phyloP scores from a whole-genome alignment of 2,329 filamentous ascomycete species.

The Hirsutella rhossiliensis region DNA sequence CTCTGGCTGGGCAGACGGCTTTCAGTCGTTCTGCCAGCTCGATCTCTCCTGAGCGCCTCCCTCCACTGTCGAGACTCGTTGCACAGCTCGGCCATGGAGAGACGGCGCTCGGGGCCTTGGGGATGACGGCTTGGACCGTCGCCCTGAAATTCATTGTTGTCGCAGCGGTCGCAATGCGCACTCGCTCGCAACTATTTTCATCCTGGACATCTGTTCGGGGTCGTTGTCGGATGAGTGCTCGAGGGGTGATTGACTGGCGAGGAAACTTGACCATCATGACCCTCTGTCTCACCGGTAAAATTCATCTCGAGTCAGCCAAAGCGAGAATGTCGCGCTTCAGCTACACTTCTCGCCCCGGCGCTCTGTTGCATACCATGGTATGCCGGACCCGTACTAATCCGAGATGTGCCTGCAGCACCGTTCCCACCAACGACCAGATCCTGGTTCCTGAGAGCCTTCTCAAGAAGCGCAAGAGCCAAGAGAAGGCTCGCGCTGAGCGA shows the following conservation, averaged over 20 bases:
- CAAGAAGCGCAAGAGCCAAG: slow-evolving; percentile 99
- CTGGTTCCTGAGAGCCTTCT: slow-evolving; percentile 98
- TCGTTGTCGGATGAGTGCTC: slow-evolving; percentile 62
- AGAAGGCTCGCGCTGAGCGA: slow-evolving; percentile 94
- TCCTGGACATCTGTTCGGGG: slow-evolving; percentile 39
- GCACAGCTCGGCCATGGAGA: slow-evolving; percentile 40
- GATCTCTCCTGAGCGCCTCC: slow-evolving; percentile 58
- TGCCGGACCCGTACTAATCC: slow-evolving; percentile 73
- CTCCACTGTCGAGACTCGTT: slow-evolving; percentile 37
- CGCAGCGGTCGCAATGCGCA: slow-evolving; percentile 8
- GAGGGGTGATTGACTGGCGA: background rate
- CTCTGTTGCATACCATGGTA: slow-evolving; percentile 48
- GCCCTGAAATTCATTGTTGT: slow-evolving; percentile 66
- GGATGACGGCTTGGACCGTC: slow-evolving; percentile 58
- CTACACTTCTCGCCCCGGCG: slow-evolving; percentile 90
- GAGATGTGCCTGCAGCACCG: slow-evolving; percentile 51
- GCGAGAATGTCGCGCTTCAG: slow-evolving; percentile 84
- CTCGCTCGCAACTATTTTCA: slow-evolving; percentile 21
- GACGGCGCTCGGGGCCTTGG: slow-evolving; percentile 62
- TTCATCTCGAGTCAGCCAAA: slow-evolving; percentile 72
- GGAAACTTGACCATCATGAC: slow-evolving; percentile 1
- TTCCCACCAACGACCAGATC: slow-evolving; percentile 90
- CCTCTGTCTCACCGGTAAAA: slow-evolving; percentile 64
- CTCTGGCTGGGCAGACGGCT: slow-evolving; percentile 57
- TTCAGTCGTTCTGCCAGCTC: slow-evolving; percentile 51